Evolutionary conservation across 768 basidiomycete genomes (phyloP).

Genomic region (Amylocystis lapponica): DNA sequence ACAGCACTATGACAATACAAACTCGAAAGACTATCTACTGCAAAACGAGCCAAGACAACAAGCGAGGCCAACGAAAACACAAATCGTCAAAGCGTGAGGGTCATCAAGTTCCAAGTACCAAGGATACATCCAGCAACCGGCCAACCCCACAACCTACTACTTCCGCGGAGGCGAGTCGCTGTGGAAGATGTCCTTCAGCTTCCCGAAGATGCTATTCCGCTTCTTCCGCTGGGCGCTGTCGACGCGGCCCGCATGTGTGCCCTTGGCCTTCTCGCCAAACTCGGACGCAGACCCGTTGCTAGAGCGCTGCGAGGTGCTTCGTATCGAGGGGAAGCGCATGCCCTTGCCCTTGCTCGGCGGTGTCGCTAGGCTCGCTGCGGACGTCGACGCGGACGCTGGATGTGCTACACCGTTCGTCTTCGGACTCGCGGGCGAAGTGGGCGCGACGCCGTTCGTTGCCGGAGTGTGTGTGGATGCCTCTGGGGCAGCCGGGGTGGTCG

Average conservation of each 20-base stretch:
- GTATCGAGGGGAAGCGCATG: constrained; percentile 25
- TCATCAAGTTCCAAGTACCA: too few relatives aligned
- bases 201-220: constrained; percentile 25
- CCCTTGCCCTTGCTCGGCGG: constrained; percentile 14
- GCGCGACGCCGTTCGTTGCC: not conserved
- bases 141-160: too few relatives aligned
- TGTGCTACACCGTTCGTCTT: constrained; percentile 1
- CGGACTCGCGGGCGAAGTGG: not conserved
- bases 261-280: constrained; percentile 8
- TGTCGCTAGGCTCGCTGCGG: constrained; percentile 4
- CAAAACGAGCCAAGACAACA: too few relatives aligned
- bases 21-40: too few relatives aligned
- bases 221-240: constrained; percentile 19
- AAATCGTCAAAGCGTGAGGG: too few relatives aligned
- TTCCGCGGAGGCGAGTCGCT: constrained; percentile 1
- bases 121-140: too few relatives aligned
- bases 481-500: not conserved
- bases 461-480: constrained; percentile 11
- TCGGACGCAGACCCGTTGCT: constrained; percentile 9
- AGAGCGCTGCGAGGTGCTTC: constrained; percentile 13
- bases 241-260: constrained; percentile 5
- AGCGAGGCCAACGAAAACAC: too few relatives aligned
- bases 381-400: not conserved
- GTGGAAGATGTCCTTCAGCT: constrained; percentile 27
- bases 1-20: too few relatives aligned